Evolutionary conservation across 2,329 filamentous ascomycete genomes (phyloP), one percentile per base, ranked within the genome.

Genomic region (Claviceps digitariae): DNA sequence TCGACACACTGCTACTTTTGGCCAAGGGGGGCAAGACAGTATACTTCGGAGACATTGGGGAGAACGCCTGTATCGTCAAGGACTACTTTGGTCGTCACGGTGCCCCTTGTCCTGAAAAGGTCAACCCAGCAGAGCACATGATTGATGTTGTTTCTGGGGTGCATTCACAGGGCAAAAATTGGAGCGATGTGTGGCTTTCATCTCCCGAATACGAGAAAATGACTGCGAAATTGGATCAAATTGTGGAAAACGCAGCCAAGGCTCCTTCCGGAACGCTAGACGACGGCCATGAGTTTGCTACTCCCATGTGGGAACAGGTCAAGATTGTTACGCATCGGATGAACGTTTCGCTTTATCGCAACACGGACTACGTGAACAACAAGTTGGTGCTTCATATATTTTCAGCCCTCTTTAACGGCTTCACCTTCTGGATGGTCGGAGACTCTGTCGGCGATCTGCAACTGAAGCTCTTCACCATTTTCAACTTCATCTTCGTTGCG

Each of bases 61-160:
- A 77, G 0, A 70, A 77, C 34, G 80, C 77, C 0, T 66, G 65
- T 4, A 78, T 72, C 0, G 64, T 86, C 52, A 75, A 74, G 45
- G 71, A 70, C 25, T 86, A 86, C 66, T 90, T 93, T 62, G 78
- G 78, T 44, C 70, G 72, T 21, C 77, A 86, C 55, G 86, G 84
- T 5, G 82, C 79, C 0, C 73, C 77, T 1, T 86, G 84, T 57
- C 75, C 77, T 0, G 57, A 70, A 0, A 77, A 80, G 0, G 79
- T 78, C 20, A 90, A 90, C 60, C 84, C 84, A 1, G 86, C 86
- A 0, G 86, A 90, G 64, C 86, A 83, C 72, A 88, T 90, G 81
- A 78, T 90, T 51, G 74, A 78, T 50, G 73, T 77, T 20, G 74
- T 76, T 15, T 77, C 77, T 1, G 77, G 78, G 0, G 63, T 67